Evolutionary conservation across 2,329 filamentous ascomycete species (phyloP).

Genomic region (Ascochyta lentis): DNA sequence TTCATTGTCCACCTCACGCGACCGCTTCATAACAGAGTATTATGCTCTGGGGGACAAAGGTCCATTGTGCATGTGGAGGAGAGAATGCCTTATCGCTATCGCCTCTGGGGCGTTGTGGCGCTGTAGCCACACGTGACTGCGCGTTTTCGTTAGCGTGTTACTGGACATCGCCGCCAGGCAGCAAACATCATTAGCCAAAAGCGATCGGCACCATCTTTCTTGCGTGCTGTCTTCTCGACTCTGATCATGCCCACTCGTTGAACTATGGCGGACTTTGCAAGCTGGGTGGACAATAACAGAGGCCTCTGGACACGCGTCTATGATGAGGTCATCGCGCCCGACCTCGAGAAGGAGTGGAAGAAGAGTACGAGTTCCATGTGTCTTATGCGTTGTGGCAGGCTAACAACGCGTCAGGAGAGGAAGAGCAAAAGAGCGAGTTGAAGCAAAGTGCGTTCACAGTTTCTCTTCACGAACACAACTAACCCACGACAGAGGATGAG

Average conservation of each 20-base stretch:
- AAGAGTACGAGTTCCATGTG: slow-evolving; percentile 29
- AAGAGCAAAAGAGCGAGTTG: slow-evolving; percentile 31
- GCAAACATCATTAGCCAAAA: slow-evolving; percentile 14
- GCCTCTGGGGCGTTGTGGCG: slow-evolving; percentile 14
- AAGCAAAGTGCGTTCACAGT: slow-evolving; percentile 33
- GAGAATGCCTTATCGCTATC: slow-evolving; percentile 26
- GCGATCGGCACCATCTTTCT: not conserved
- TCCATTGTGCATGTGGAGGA: slow-evolving; percentile 11
- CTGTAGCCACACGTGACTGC: slow-evolving; percentile 26
- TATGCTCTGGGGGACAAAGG: slow-evolving; percentile 17
- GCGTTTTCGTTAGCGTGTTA: slow-evolving; percentile 28
- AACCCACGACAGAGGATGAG: slow-evolving; percentile 34
- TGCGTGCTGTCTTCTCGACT: not conserved
- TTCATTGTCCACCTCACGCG: slow-evolving; percentile 38
- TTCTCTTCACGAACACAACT: not conserved
- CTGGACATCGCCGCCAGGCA: slow-evolving; percentile 15
- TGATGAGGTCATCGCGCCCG: slow-evolving; percentile 44
- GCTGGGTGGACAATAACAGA: slow-evolving; percentile 41
- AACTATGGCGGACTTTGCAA: slow-evolving; percentile 36
- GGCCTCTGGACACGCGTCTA: slow-evolving; percentile 39
- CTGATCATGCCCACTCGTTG: slow-evolving; percentile 2
- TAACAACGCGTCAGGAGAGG: slow-evolving; percentile 29
- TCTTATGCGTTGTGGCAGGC: not conserved
- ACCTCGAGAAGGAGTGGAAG: slow-evolving; percentile 43
- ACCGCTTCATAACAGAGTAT: slow-evolving; percentile 46